Evolutionary conservation across 1,284 basidiomycete genomes (phyloP).

Genomic region (Xerocomus minutiporus): DNA sequence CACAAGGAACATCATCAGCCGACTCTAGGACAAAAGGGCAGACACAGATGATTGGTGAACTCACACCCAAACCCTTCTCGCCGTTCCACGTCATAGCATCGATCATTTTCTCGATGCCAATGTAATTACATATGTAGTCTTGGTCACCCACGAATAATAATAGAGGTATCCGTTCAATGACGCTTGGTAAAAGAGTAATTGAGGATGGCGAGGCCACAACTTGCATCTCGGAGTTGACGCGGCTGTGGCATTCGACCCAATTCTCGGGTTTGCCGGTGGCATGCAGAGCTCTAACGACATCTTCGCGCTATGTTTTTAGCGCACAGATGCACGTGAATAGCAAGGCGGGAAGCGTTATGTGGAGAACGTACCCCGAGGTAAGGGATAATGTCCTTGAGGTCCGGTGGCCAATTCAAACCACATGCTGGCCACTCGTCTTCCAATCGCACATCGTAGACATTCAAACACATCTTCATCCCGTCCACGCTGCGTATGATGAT

Average conservation of each 20-base stretch:
- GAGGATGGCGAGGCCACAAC: slow-evolving; percentile 62
- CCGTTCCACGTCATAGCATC: slow-evolving; percentile 84
- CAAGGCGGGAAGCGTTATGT: not conserved
- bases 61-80: slow-evolving; percentile 76
- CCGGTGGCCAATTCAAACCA: slow-evolving; percentile 99
- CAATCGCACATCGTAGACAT: slow-evolving; percentile 92
- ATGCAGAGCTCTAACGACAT: slow-evolving; percentile 83
- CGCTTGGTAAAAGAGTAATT: slow-evolving; percentile 72
- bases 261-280: slow-evolving; percentile 72
- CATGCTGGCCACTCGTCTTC: slow-evolving; percentile 85
- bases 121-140: slow-evolving; percentile 94
- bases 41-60: slow-evolving; percentile 28
- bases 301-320: slow-evolving; percentile 50
- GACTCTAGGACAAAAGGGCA: not conserved
- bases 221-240: slow-evolving; percentile 64
- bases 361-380: slow-evolving; percentile 71
- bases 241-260: slow-evolving; percentile 86
- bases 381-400: slow-evolving; percentile 69
- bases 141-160: slow-evolving; percentile 93
- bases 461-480: slow-evolving; percentile 76
- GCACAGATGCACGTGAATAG: not conserved
- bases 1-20: not conserved
- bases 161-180: slow-evolving; percentile 80
- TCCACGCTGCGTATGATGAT: slow-evolving; percentile 50
- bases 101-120: slow-evolving; percentile 86